A percentile compares a stretch with the other conserved stretches of the same genome.
phyloP scores from a whole-genome alignment of 2,329 filamentous ascomycete genomes.

The Talaromyces amestolkiae region DNA sequence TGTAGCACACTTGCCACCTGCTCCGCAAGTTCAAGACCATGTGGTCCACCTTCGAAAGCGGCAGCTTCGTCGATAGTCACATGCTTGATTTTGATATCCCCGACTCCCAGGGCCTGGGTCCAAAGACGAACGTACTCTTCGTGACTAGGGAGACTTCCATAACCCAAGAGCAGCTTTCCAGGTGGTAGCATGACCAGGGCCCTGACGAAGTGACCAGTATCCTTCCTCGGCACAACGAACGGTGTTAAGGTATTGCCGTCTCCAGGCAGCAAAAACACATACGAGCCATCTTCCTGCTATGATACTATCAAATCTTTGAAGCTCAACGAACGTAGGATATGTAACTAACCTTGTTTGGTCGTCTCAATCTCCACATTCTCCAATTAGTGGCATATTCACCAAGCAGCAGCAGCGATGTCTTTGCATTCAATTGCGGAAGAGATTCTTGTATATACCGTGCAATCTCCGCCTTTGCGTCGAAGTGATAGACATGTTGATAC shows the following conservation, averaged over 20 bases:
- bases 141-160: neutral
- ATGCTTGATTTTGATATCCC: neutral
- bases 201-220: neutral
- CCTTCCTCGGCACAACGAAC: neutral
- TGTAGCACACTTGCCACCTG: neutral
- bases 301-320: neutral
- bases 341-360: neutral
- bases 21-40: neutral
- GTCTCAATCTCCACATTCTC: neutral
- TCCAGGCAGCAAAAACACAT: neutral
- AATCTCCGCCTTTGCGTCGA: neutral
- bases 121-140: neutral
- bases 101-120: neutral
- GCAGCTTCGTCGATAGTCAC: neutral
- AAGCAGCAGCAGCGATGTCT: neutral
- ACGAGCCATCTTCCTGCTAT: neutral
- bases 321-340: neutral
- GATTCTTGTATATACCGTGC: neutral
- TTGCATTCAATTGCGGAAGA: neutral
- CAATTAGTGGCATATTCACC: neutral
- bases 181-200: neutral
- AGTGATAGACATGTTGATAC: constrained; percentile 2
- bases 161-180: neutral
- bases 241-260: neutral
- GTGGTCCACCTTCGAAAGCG: neutral